Evolutionary conservation across 306 rosid genomes (phyloP), one percentile per base, ranked within the genome.

Genomic region (Quercus cerris): DNA sequence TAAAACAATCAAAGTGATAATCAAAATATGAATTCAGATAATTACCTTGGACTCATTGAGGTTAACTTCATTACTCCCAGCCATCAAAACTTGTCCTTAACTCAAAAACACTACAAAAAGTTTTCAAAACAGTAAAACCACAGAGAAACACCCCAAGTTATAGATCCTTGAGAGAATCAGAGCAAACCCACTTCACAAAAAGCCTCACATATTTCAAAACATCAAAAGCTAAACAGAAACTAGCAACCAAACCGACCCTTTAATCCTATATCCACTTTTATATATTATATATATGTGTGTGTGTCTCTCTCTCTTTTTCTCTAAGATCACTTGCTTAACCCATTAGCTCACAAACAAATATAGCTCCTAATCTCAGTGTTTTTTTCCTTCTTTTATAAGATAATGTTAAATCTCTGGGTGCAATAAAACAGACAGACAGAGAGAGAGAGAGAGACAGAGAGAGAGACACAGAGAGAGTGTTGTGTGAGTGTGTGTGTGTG

Each of bases 41-140:
- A 49, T 25, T 23, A 91, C 97, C 97, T 51, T 91, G 61, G 97
- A 91, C 69, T 93, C 97, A 56, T 76, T 91, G 82, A 87, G 80
- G 85, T 93, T 86, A 79, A 89, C 86, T 81, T 91, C 89, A 76
- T 88, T 85, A 80, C 82, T 85, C 68, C 88, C 97, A 64, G 90
- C 93, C 98, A 93, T 93, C 75, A 82, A 56, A 85, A 75, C 52
- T 19, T 22, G 62, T 5, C 66, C 4, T 71, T 20, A 1, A 12
- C 54, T 49, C 35, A n/a, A 23, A 41, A 41, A 41, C 46, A 41
- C 11, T 7, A 41, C 17, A 33, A 56, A 41, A 30, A 28, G 19
- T 38, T 49, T n/a, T 12, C 54, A 12, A 69, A 69, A 35, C 51
- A 41, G 23, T 38, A 49, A 44, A 5, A 58, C 3, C 56, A 49